phyloP scores from a whole-genome alignment of 2,329 filamentous ascomycete species.

The Dactylellina haptotyla region DNA sequence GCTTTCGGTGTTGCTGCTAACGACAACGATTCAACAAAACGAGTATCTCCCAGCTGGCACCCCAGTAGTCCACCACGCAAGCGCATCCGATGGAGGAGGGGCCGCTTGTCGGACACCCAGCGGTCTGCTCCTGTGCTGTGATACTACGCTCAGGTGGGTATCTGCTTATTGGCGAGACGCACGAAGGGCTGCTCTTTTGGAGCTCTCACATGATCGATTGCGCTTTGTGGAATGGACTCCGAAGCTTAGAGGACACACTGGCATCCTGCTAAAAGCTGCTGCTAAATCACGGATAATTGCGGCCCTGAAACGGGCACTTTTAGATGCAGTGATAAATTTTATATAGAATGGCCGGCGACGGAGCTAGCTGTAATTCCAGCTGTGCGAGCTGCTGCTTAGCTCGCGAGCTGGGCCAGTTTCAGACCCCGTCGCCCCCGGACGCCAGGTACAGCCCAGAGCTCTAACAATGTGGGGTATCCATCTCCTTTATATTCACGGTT shows the following conservation, averaged over 20 bases:
- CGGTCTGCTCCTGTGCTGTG: too few relatives aligned
- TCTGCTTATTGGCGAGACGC: too few relatives aligned
- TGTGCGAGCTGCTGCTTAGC: not conserved
- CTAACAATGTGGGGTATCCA: too few relatives aligned
- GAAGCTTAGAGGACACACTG: conserved; percentile 26
- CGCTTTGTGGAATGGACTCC: not conserved
- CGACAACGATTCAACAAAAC: conserved; percentile 44
- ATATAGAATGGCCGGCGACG: conserved; percentile 1
- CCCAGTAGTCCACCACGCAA: not conserved
- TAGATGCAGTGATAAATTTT: not conserved
- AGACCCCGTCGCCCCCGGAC: conserved; percentile 15
- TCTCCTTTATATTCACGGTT: not conserved
- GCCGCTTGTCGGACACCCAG: not conserved
- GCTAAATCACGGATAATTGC: conserved; percentile 37
- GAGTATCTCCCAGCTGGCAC: not conserved
- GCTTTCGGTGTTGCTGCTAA: conserved; percentile 4
- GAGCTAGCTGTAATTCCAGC: not conserved
- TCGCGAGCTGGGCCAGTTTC: conserved; percentile 11
- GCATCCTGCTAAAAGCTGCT: conserved; percentile 40
- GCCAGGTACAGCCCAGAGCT: too few relatives aligned
- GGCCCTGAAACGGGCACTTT: conserved; percentile 17
- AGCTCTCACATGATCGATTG: not conserved
- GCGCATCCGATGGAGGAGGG: not conserved
- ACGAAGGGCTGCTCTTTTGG: too few relatives aligned
- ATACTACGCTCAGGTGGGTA: too few relatives aligned